Base-by-base conservation (phyloP, 306 rosid species). In the Dryas alaskensis region DNA sequence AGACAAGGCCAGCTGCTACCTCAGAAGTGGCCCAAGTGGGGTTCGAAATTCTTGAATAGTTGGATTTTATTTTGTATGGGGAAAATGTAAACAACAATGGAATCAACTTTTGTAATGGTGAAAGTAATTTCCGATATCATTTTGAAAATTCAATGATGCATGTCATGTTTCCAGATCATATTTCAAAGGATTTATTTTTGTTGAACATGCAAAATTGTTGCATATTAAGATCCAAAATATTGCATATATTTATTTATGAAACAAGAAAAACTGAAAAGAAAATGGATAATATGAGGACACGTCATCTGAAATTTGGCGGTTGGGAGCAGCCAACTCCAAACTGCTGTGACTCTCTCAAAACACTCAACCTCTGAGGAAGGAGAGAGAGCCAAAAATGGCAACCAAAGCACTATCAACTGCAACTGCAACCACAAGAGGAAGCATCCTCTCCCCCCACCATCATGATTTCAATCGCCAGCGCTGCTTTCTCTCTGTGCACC, bases 231-330 rank as follows among this genome's bases (percentile, higher is more conserved):
- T 31, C 37, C 37, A 31, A 31, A 31, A 31, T 31, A 31, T 31
- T 31, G 37, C 37, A 31, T 2, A 31, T 31, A 31, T 31, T 31
- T 31, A 31, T 1, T 31, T 31, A 31, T 31, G 37, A 31, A 31
- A 31, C 17, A 8, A 27, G 40, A 40, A 62, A 39, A 9, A 45
- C 9, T 8, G 13, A 19, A 62, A 70, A 42, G 0, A 63, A 55
- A 63, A 44, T 63, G 80, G 86, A 74, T 78, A 70, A 74, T 53
- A 70, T 8, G 66, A 46, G 61, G 80, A 69, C 86, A 82, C 86
- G 86, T 82, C 16, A 60, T 14, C 77, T 42, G 11, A 51, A 70
- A 58, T 82, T 82, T 74, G 86, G 86, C 86, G 83, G 86, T 71
- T 60, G 83, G 69, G 81, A 75, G 50, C 8, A 4, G 61, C 67